Base-by-base conservation (phyloP, 352 stramenopile species). In the Phytophthora kernoviae region DNA sequence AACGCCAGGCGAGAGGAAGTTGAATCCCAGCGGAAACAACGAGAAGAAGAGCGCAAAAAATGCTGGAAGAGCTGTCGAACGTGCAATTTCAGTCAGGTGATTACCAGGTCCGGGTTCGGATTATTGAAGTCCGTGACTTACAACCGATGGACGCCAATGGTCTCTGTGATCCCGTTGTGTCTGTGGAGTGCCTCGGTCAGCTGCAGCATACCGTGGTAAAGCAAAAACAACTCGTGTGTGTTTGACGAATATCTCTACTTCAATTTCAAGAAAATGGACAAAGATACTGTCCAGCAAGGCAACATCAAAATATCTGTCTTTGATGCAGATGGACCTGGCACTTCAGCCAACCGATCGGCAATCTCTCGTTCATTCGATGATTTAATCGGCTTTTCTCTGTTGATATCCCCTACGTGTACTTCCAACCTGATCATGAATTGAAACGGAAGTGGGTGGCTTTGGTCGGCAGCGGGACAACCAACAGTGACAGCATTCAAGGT, bases 191-290 rank as follows among this genome's bases (percentile, higher is more conserved):
- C 37, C 73, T 97, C 36, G 82, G 78, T 3, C 84, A 96, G 47
- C 79, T 81, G 8, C 79, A 94, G 47, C 75, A 96, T 52, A 95
- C 82, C 7, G 68, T 82, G 39, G 77, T 95, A 52, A 88, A 96
- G 75, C 74, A 91, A 58, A 86, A 96, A 56, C 80, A 91, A 46
- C 70, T 93, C 78, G 22, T 93, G 79, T 36, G 86, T 98, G 2
- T 97, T 96, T 72, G 93, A 98, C 64, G 88, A 98, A 58, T 81
- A 83, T 14, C 73, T 97, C 21, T 93, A 93, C 51, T 96, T 98
- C 65, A 88, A 94, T 56, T 92, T 97, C 33, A 73, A 75, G 24
- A 64, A 93, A 39, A 15, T 96, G 6, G 82, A 93, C 61, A 89
- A 84, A 65, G 82, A 92, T 27, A 77, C 70, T 15, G 65, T 91